Conservation (phyloP, 768 basidiomycete genomes). For the Megacollybia marginata region DNA sequence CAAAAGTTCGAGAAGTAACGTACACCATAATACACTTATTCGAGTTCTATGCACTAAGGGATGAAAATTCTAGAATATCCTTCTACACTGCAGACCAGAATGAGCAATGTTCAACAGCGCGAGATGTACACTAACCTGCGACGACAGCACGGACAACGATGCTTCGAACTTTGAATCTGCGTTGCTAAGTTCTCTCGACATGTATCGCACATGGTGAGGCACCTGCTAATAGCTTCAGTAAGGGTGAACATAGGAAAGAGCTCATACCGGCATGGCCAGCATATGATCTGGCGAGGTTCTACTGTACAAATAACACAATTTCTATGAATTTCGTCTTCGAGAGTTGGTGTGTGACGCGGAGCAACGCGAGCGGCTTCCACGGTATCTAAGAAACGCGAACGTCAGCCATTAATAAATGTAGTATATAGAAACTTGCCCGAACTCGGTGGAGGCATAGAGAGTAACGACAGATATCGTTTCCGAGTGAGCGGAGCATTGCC, state of each 20-base stretch:
- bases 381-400: not conserved
- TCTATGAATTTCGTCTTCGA: conserved; percentile 13
- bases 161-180: conserved; percentile 46
- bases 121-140: conserved; percentile 39
- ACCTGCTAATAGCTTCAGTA: conserved; percentile 22
- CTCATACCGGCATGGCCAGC: conserved; percentile 76
- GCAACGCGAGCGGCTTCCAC: not conserved
- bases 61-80: conserved; percentile 43
- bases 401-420: not conserved
- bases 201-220: conserved; percentile 58
- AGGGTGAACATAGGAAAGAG: not conserved
- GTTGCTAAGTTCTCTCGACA: conserved; percentile 57
- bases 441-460: not conserved
- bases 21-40: too few species aligned
- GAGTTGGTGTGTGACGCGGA: conserved; percentile 4
- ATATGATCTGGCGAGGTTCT: conserved; percentile 66
- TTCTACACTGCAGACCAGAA: conserved; percentile 29
- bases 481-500: conserved; percentile 42
- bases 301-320: conserved; percentile 67
- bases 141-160: conserved; percentile 52
- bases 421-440: conserved; percentile 1
- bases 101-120: not conserved
- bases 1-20: too few species aligned
- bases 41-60: conserved; percentile 16
- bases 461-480: conserved; percentile 34